Evolutionary conservation across 192 early-diverging fungal genomes (phyloP).

Genomic region (Paraglomus brasilianum): DNA sequence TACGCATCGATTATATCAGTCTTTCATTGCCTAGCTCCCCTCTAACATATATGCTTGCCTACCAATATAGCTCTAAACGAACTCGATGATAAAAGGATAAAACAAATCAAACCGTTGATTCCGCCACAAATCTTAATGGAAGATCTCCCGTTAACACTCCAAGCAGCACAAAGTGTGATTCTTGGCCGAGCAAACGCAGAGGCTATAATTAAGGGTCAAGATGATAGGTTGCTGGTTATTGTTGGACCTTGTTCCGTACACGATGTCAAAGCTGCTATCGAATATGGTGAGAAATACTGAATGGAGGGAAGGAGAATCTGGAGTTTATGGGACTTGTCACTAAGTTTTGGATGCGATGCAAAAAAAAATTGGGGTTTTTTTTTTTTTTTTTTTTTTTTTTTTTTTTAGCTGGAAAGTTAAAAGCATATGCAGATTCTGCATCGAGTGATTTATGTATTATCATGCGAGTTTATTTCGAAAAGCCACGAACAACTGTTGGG

Average conservation of each 20-base stretch:
- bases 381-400: background rate
- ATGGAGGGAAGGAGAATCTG: background rate
- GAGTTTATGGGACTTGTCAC: constrained; percentile 6
- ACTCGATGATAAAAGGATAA: constrained; percentile 89
- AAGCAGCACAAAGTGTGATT: constrained; percentile 74
- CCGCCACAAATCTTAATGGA: constrained; percentile 94
- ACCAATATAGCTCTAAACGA: constrained; percentile 87
- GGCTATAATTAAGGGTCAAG: constrained; percentile 64
- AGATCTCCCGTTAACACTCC: constrained; percentile 74
- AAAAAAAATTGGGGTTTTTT: background rate
- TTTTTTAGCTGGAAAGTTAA: constrained; percentile 53
- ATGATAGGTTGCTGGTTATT: constrained; percentile 79
- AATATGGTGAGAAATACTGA: constrained; percentile 56
- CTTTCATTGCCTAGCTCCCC: too few relatives aligned
- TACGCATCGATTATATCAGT: too few relatives aligned
- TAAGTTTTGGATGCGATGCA: background rate
- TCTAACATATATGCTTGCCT: too few relatives aligned
- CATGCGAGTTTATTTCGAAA: constrained; percentile 89
- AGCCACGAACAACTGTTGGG: constrained; percentile 80
- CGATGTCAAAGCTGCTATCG: constrained; percentile 72
- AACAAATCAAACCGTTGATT: constrained; percentile 73
- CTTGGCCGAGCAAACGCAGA: constrained; percentile 63
- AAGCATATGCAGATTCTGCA: constrained; percentile 54
- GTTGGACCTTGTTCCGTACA: constrained; percentile 89
- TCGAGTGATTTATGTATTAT: constrained; percentile 68